These are phyloP conservation scores for Taphrina communis DNA, from an alignment of 1,139 yeast species.

Conservation along the genomic window DNA sequence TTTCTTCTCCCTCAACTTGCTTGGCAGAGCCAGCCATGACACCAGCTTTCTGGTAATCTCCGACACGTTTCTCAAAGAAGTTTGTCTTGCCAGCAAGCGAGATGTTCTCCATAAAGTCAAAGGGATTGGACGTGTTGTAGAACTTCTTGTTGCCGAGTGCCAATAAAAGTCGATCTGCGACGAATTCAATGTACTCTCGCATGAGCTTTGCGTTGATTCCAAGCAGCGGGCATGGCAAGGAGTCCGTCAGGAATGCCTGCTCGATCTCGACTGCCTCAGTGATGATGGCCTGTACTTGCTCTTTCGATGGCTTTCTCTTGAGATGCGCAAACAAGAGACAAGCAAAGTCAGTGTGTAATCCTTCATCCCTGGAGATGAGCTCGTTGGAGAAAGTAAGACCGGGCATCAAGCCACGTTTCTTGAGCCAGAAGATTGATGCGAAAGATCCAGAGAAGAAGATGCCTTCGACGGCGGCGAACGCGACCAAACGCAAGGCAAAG, in stretches of 20 bases:
- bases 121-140: conserved; percentile 89
- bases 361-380: conserved; percentile 97
- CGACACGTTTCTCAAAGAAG: conserved; percentile 98
- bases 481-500: conserved; percentile 93
- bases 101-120: conserved; percentile 98
- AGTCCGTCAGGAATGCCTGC: conserved; percentile 91
- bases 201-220: conserved; percentile 92
- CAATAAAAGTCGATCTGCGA: conserved; percentile 90
- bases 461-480: conserved; percentile 99
- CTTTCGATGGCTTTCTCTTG: conserved; percentile 80
- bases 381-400: conserved; percentile 97
- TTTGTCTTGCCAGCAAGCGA: conserved; percentile 98
- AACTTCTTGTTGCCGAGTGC: conserved; percentile 88
- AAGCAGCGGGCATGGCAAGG: conserved; percentile 84
- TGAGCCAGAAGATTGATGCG: conserved; percentile 95
- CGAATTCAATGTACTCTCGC: conserved; percentile 97
- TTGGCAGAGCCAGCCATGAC: conserved; percentile 75
- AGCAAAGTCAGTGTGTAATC: conserved; percentile 97
- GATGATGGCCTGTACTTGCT: conserved; percentile 80
- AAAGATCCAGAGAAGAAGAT: conserved; percentile 97
- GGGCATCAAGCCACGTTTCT: conserved; percentile 98
- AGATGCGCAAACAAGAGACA: conserved; percentile 92
- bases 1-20: conserved; percentile 57
- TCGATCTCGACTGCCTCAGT: conserved; percentile 95
- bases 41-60: conserved; percentile 99